These are phyloP conservation scores for Rehmannia glutinosa DNA, from an alignment of 257 asterid species.

Conservation along the genomic window DNA sequence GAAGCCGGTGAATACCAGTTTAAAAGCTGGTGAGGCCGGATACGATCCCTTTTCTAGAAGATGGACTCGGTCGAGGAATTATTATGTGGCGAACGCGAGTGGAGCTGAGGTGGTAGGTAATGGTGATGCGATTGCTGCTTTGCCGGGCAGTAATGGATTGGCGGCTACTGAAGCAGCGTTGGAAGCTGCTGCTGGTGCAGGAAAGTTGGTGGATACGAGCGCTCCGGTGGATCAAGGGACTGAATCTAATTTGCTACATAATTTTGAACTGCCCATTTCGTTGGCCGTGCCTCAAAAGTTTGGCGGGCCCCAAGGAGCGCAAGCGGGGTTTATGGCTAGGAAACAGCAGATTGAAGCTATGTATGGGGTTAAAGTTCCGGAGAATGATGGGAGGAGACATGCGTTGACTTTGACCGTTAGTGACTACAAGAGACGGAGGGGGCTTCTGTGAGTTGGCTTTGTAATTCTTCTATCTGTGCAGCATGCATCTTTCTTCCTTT, in stretches of 20 bases:
- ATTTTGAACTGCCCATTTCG: constrained; percentile 72
- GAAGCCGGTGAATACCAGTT: constrained; percentile 46
- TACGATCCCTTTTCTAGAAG: constrained; percentile 96
- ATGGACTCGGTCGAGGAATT: constrained; percentile 93
- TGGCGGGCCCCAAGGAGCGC: constrained; percentile 84
- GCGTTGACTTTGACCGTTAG: constrained; percentile 81
- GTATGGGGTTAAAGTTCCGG: constrained; percentile 71
- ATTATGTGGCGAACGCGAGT: constrained; percentile 43
- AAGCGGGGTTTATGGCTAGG: constrained; percentile 85
- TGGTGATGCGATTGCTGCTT: constrained; percentile 35
- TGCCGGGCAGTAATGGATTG: constrained; percentile 36
- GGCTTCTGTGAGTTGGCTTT: constrained; percentile 53
- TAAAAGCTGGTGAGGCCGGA: constrained; percentile 88
- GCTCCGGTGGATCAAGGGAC: constrained; percentile 91
- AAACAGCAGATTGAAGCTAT: constrained; percentile 87
- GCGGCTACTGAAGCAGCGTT: constrained; percentile 71
- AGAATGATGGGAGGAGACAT: constrained; percentile 88
- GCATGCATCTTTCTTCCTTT: background rate
- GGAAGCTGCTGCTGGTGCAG: constrained; percentile 83
- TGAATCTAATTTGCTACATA: constrained; percentile 55
- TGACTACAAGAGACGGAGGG: constrained; percentile 92
- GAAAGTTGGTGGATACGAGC: constrained; percentile 83
- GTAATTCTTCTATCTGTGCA: background rate
- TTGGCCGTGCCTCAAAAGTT: constrained; percentile 67
- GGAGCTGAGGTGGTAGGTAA: constrained; percentile 38